These are phyloP conservation scores for Discostella pseudostelligera DNA, from an alignment of 108 stramenopile genomes.

Conservation along the genomic window DNA sequence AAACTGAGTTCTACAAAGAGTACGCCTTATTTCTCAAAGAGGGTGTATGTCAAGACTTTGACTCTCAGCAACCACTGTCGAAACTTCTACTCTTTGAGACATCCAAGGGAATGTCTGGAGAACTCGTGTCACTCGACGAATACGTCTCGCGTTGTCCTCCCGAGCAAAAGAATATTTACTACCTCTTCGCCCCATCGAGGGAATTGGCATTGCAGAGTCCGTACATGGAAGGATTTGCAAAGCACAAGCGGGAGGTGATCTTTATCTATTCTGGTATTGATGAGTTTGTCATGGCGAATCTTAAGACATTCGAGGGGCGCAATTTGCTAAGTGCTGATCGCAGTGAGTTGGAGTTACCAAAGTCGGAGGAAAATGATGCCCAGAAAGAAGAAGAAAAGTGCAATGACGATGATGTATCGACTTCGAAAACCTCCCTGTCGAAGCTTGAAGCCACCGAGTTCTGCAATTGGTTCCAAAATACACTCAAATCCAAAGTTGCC, in stretches of 20 bases:
- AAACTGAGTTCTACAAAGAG: conserved; percentile 89
- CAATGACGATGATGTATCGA: conserved; percentile 31
- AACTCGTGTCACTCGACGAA: conserved; percentile 92
- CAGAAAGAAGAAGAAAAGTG: conserved; percentile 48
- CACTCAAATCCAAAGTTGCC: conserved; percentile 69
- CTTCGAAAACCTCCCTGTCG: conserved; percentile 46
- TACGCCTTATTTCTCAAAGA: conserved; percentile 97
- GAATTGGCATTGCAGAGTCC: conserved; percentile 92
- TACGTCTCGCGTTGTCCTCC: conserved; percentile 91
- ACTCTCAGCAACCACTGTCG: conserved; percentile 83
- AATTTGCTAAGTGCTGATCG: conserved; percentile 88
- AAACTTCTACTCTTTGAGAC: conserved; percentile 96
- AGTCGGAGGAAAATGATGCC: conserved; percentile 42
- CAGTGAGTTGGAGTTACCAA: conserved; percentile 65
- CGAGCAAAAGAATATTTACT: conserved; percentile 98
- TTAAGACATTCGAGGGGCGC: conserved; percentile 87
- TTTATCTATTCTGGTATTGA: conserved; percentile 96
- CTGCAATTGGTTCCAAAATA: conserved; percentile 79
- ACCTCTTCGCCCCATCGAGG: conserved; percentile 92
- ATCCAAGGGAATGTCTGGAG: conserved; percentile 70
- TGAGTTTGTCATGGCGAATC: conserved; percentile 97
- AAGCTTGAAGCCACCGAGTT: conserved; percentile 81
- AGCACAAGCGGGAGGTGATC: conserved; percentile 86
- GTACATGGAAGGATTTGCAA: conserved; percentile 95
- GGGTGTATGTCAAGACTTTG: conserved; percentile 90